phyloP scores from a whole-genome alignment of 345 rosid species.

The Brassica rapa region DNA sequence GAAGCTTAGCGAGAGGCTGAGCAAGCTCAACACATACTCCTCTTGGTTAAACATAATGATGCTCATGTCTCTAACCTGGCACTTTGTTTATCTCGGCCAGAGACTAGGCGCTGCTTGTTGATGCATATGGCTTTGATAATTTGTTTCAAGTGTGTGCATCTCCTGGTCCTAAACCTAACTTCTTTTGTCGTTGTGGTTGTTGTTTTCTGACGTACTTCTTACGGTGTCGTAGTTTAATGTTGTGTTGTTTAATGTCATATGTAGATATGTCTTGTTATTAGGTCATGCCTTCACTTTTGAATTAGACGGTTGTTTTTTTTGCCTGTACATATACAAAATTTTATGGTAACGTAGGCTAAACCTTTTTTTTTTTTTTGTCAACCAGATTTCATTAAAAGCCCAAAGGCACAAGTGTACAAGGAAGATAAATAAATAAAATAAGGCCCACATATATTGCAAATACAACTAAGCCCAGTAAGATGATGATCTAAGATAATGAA shows the following conservation, averaged over 20 bases:
- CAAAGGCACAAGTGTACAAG: too few species aligned
- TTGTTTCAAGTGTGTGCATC: not conserved
- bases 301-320: not conserved
- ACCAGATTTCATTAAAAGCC: too few species aligned
- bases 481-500: too few species aligned
- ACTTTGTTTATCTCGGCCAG: slow-evolving; percentile 62
- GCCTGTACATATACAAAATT: not conserved
- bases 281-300: not conserved
- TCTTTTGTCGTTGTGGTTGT: not conserved
- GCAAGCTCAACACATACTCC: slow-evolving; percentile 65
- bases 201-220: not conserved
- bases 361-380: too few species aligned
- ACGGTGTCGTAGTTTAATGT: not conserved
- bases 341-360: not conserved
- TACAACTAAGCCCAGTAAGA: too few species aligned
- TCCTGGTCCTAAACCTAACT: not conserved
- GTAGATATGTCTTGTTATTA: slow-evolving; percentile 7
- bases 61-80: slow-evolving; percentile 68
- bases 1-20: slow-evolving; percentile 54
- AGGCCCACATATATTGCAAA: too few species aligned
- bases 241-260: not conserved
- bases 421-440: too few species aligned
- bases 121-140: not conserved
- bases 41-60: slow-evolving; percentile 59
- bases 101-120: slow-evolving; percentile 45